A percentile compares a stretch with the other conserved stretches of the same genome.
These are phyloP conservation scores for Medicago arabica DNA, from an alignment of 306 rosid species.

Conservation along the genomic window DNA sequence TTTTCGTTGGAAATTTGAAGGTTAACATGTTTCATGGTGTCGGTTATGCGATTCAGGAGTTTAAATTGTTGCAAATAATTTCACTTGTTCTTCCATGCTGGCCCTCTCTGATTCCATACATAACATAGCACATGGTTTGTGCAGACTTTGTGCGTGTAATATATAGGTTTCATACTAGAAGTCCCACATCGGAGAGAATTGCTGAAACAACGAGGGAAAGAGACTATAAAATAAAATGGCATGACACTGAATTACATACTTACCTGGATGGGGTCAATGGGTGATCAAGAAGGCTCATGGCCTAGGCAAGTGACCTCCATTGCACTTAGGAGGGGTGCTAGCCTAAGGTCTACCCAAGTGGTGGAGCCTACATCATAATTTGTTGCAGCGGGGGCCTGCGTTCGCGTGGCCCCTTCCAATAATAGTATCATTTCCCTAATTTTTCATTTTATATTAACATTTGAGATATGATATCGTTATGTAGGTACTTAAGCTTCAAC, in stretches of 20 bases:
- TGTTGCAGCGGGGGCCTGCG: conserved; percentile 60
- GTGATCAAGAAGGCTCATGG: no score
- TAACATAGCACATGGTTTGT: not conserved
- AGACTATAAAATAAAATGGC: not conserved
- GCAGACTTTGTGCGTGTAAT: not conserved
- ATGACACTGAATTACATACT: not conserved
- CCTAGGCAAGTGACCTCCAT: not conserved
- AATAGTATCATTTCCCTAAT: no score
- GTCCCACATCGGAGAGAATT: not conserved
- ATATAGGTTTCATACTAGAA: not conserved
- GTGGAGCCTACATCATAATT: conserved; percentile 57
- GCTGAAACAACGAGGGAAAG: not conserved
- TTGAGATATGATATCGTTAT: no score
- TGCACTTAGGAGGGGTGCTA: conserved; percentile 6
- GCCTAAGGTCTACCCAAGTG: not conserved
- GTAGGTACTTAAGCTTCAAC: no score
- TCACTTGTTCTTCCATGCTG: conserved; percentile 18
- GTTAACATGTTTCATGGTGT: not conserved
- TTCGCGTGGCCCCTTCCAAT: conserved; percentile 51
- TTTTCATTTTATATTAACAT: no score
- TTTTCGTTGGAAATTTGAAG: conserved; percentile 17
- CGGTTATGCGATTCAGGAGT: conserved; percentile 31
- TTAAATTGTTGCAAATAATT: conserved; percentile 14
- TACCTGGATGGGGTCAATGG: conserved; percentile 2
- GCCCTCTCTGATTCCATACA: conserved; percentile 29